These are phyloP conservation scores for Cutaneotrichosporon dermatis DNA, from an alignment of 1,284 basidiomycete species.

Conservation along the genomic window DNA sequence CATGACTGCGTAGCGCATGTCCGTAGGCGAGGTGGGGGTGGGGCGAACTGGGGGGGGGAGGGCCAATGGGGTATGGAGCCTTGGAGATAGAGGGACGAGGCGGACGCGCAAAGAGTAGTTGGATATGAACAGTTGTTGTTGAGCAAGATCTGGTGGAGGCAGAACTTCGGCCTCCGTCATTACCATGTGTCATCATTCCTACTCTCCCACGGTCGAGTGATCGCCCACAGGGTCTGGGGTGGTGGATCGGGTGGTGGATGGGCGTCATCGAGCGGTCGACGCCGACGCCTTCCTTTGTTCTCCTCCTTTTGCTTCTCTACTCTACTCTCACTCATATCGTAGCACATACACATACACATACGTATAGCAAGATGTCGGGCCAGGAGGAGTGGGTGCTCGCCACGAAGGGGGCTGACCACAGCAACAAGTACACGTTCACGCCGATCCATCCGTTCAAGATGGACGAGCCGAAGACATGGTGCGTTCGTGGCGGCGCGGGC, in stretches of 20 bases:
- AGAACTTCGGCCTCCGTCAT: no score
- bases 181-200: background rate
- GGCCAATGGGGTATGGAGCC: no score
- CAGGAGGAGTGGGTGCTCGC: slow-evolving; percentile 7
- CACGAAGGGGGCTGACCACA: background rate
- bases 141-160: background rate
- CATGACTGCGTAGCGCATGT: slow-evolving; percentile 88
- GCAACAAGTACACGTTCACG: slow-evolving; percentile 35
- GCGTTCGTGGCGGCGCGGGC: no score
- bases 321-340: background rate
- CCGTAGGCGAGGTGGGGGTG: background rate
- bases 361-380: background rate
- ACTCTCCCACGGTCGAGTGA: background rate
- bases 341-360: no score
- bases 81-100: no score
- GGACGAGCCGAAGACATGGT: slow-evolving; percentile 48
- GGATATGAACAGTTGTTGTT: no score
- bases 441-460: slow-evolving; percentile 50
- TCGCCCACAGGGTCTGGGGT: no score
- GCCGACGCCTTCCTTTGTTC: background rate
- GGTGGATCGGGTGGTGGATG: no score
- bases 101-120: no score
- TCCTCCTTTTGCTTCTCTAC: background rate
- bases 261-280: background rate
- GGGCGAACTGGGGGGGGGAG: background rate